These are phyloP conservation scores for Lachancea sp. DNA, from an alignment of 805 yeast genomes.

Conservation along the genomic window DNA sequence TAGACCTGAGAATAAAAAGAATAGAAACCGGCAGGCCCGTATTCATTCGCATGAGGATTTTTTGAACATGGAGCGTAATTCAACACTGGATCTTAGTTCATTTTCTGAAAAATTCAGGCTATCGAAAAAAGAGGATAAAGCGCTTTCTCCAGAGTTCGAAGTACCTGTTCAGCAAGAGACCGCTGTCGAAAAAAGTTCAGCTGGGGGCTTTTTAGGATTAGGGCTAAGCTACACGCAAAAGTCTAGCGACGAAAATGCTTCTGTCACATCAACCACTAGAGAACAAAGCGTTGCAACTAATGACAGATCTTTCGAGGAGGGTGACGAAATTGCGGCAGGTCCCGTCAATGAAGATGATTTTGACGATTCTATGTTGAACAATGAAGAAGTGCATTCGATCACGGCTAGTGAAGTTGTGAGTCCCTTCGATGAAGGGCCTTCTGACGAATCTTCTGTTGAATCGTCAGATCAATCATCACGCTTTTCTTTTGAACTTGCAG, in stretches of 20 bases:
- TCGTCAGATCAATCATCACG: constrained; percentile 23
- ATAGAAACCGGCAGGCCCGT: constrained; percentile 24
- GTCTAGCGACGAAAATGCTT: not conserved
- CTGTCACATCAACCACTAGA: not conserved
- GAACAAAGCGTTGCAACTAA: constrained; percentile 1
- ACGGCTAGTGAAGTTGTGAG: constrained; percentile 6
- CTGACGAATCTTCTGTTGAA: constrained; percentile 25
- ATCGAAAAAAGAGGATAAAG: not conserved
- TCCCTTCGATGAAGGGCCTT: constrained; percentile 18
- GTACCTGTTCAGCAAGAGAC: not conserved
- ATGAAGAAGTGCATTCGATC: not conserved
- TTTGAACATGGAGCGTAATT: constrained; percentile 13
- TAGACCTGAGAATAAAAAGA: constrained; percentile 15
- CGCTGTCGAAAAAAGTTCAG: not conserved
- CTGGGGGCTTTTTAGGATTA: not conserved
- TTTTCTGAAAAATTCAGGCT: not conserved
- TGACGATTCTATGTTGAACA: not conserved
- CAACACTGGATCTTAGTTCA: constrained; percentile 1
- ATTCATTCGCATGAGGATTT: constrained; percentile 29
- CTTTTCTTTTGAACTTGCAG: constrained; percentile 48
- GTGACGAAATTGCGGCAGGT: constrained; percentile 3
- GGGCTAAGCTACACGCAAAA: not conserved
- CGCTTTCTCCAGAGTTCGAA: not conserved
- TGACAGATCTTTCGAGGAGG: constrained; percentile 8
- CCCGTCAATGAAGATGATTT: not conserved